These are phyloP conservation scores for Penicillium sp. DNA, from an alignment of 2,329 filamentous ascomycete species.

Conservation along the genomic window DNA sequence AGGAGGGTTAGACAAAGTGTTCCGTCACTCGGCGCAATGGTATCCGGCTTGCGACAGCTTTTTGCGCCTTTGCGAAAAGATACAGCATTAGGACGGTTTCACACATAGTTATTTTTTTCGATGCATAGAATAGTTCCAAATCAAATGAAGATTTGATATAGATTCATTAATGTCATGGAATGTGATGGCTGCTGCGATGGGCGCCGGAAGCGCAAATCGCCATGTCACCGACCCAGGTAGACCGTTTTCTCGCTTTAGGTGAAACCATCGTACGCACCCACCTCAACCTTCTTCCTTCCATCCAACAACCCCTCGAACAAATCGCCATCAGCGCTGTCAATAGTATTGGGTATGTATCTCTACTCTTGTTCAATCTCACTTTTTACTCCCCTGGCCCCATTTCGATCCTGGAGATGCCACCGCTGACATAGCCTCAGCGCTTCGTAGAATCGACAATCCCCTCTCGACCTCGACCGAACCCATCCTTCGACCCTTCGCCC, in stretches of 20 bases:
- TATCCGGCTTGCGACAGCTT: conserved; percentile 27
- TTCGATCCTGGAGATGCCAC: conserved; percentile 35
- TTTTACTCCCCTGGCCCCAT: conserved; percentile 21
- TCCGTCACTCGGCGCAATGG: conserved; percentile 26
- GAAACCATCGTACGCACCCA: conserved; percentile 43
- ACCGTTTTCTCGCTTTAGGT: conserved; percentile 43
- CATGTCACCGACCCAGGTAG: conserved; percentile 35
- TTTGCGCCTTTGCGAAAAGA: conserved; percentile 27
- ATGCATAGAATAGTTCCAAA: conserved; percentile 3
- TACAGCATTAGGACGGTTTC: not conserved
- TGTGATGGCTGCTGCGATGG: conserved; percentile 22
- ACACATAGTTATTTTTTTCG: conserved; percentile 4
- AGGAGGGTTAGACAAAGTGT: conserved; percentile 18
- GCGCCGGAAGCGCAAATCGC: conserved; percentile 31
- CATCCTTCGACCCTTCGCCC: conserved; percentile 21
- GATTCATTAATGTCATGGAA: conserved; percentile 10
- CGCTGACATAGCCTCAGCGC: conserved; percentile 43
- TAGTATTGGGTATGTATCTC: conserved; percentile 18
- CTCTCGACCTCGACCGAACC: conserved; percentile 26
- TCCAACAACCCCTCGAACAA: conserved; percentile 16
- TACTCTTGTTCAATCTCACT: conserved; percentile 16
- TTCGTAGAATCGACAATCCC: conserved; percentile 36
- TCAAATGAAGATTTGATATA: not conserved
- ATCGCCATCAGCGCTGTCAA: conserved; percentile 11
- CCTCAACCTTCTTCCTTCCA: conserved; percentile 27